A percentile compares a stretch with the other conserved stretches of the same genome.
Conservation (phyloP, 345 rosid species). For the Brassica cretica region DNA sequence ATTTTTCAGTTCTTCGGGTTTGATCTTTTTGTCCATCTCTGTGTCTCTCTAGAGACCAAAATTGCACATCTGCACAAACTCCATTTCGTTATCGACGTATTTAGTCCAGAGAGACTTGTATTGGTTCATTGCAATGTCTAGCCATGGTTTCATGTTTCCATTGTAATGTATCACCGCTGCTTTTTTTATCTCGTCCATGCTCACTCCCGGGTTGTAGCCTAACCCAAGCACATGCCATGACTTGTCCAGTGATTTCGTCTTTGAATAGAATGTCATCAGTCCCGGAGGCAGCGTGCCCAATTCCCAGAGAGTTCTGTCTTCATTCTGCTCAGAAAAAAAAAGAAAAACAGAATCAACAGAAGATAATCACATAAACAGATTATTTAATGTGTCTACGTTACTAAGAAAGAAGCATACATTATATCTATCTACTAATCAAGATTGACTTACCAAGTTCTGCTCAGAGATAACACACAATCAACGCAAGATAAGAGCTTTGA, state of each 20-base stretch:
- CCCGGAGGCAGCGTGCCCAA: constrained; percentile 79
- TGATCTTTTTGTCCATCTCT: background rate
- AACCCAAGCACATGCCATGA: constrained; percentile 95
- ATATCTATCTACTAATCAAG: background rate
- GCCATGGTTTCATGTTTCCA: constrained; percentile 99
- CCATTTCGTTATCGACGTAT: constrained; percentile 80
- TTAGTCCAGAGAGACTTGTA: constrained; percentile 88
- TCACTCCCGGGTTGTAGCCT: constrained; percentile 84
- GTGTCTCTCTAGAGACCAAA: constrained; percentile 63
- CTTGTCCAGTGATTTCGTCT: constrained; percentile 81
- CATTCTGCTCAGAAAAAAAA: constrained; percentile 50
- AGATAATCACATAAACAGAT: background rate
- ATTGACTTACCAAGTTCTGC: constrained; percentile 42
- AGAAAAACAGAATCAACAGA: background rate
- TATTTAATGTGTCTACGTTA: background rate
- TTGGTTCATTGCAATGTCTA: constrained; percentile 86
- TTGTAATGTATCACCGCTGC: constrained; percentile 93
- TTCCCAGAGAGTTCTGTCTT: constrained; percentile 69
- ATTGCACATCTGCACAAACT: constrained; percentile 77
- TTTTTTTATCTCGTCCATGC: constrained; percentile 76
- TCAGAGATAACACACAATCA: no score
- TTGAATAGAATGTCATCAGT: constrained; percentile 79
- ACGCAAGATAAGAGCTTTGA: no score
- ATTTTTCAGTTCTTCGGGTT: constrained; percentile 9
- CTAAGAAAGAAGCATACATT: background rate